Evolutionary conservation across 225 moss, liverwort and hornwort species (phyloP).

Genomic region (Antitrichia curtipendula): DNA sequence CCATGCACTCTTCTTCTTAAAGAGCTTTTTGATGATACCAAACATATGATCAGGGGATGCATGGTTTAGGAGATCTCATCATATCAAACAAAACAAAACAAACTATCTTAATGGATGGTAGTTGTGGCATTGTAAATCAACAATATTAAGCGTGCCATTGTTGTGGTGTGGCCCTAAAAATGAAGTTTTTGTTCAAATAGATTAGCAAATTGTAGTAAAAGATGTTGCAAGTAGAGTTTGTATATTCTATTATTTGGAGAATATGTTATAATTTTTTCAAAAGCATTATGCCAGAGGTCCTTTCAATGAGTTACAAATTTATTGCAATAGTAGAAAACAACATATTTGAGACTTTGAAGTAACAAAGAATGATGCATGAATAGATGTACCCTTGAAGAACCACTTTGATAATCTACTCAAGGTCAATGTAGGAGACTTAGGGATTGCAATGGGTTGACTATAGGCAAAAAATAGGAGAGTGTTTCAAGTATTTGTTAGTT

Average conservation of each 20-base stretch:
- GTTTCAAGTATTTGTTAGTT: rapidly evolving
- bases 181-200: neutral
- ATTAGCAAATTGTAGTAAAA: neutral
- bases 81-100: too few species aligned
- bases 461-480: neutral
- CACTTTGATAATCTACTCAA: neutral
- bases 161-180: rapidly evolving
- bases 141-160: neutral
- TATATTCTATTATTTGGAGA: rapidly evolving
- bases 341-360: neutral
- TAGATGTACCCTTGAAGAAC: neutral
- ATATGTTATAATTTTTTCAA: neutral
- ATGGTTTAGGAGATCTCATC: too few species aligned
- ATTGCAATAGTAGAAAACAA: neutral
- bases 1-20: too few species aligned
- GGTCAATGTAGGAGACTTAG: too few species aligned
- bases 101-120: neutral
- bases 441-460: neutral
- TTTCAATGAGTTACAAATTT: neutral
- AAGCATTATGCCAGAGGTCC: neutral
- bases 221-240: neutral
- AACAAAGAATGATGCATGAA: neutral
- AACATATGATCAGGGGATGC: too few species aligned
- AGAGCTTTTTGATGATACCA: too few species aligned
- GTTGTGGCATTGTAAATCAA: neutral